These are phyloP conservation scores for Phellopilus nigrolimitatus DNA, from an alignment of 1,284 basidiomycete genomes.

Conservation along the genomic window DNA sequence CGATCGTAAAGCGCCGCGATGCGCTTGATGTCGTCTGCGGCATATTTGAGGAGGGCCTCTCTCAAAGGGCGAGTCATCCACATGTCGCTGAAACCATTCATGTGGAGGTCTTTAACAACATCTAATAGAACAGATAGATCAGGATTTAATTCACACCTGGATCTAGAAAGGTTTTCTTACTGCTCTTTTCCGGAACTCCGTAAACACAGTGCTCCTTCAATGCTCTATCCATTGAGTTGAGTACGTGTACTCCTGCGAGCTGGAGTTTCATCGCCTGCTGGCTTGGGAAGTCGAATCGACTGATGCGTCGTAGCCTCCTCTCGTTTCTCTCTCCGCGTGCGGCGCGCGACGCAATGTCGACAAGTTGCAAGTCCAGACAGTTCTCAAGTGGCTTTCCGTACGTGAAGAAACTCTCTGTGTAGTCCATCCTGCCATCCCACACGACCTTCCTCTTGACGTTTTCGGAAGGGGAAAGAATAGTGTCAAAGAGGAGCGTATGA, in stretches of 20 bases:
- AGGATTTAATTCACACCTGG: background rate
- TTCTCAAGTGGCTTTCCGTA: conserved; percentile 30
- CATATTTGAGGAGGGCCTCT: conserved; percentile 34
- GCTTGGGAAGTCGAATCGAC: conserved; percentile 26
- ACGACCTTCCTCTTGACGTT: conserved; percentile 35
- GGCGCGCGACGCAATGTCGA: conserved; percentile 32
- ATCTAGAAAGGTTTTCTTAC: background rate
- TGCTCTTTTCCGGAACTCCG: background rate
- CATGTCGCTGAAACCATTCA: conserved; percentile 27
- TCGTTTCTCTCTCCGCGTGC: conserved; percentile 32
- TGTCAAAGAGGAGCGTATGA: conserved; percentile 29
- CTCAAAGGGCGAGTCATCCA: conserved; percentile 37
- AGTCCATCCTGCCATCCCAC: conserved; percentile 44
- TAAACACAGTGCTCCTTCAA: conserved; percentile 6
- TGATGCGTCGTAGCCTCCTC: conserved; percentile 28
- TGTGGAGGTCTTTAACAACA: conserved; percentile 36
- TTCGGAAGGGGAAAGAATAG: conserved; percentile 2
- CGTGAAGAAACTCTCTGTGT: conserved; percentile 32
- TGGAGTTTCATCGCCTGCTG: conserved; percentile 26
- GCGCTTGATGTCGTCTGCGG: conserved; percentile 38
- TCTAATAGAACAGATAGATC: conserved; percentile 26
- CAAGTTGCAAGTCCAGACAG: conserved; percentile 41
- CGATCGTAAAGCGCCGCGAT: conserved; percentile 34
- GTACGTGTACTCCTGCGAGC: conserved; percentile 23
- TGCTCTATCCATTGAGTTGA: conserved; percentile 11